A percentile compares a stretch with the other conserved stretches of the same genome.
Conservation (phyloP, 2,329 filamentous ascomycete genomes). For the Cladosporium sp. region DNA sequence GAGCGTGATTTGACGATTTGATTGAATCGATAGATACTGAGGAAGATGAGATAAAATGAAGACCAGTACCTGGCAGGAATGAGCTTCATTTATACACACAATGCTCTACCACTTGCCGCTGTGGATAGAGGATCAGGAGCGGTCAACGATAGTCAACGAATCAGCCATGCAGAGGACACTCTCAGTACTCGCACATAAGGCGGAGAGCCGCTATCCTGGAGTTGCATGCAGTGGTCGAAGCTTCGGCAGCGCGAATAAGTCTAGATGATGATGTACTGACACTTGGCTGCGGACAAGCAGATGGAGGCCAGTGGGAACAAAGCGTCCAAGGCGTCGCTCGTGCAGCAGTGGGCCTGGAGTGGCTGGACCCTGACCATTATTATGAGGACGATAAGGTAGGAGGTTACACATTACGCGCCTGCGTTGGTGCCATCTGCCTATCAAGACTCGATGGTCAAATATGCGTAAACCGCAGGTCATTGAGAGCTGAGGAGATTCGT, state of each 20-base stretch:
- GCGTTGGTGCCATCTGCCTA: no score
- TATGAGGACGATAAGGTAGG: no score
- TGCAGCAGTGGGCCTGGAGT: background rate
- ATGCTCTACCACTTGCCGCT: background rate
- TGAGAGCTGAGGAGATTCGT: no score
- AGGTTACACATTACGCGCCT: no score
- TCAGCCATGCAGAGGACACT: background rate
- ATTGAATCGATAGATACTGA: background rate
- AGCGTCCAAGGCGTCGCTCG: background rate
- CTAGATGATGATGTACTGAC: background rate
- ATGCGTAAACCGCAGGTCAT: no score
- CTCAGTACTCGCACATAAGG: background rate
- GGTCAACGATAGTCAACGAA: slow-evolving; percentile 3
- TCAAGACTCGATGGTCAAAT: no score
- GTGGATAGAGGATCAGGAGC: background rate
- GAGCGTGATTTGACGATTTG: background rate
- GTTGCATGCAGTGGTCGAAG: slow-evolving; percentile 6
- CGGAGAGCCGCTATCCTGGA: slow-evolving; percentile 8
- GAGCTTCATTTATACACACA: background rate
- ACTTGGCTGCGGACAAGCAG: background rate
- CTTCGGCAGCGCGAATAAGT: background rate
- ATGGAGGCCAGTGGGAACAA: background rate
- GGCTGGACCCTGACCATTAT: background rate
- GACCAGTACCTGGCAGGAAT: background rate
- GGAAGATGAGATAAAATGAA: background rate